Evolutionary conservation across 1,139 yeast genomes (phyloP).

Genomic region (Scheffersomyces insectosa): DNA sequence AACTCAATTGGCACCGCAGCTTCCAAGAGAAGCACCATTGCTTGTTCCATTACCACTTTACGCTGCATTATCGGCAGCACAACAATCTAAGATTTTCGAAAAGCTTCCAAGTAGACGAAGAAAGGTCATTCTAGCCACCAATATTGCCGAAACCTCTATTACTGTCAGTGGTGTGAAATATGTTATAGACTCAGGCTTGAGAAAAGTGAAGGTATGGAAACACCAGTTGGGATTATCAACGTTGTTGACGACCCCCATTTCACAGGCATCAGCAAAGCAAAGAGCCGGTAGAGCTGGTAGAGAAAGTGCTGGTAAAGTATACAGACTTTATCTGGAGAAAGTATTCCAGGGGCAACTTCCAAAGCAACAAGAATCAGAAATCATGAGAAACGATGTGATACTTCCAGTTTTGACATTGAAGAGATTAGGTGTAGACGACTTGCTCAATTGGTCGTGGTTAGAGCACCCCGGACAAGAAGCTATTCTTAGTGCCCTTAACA

Average conservation of each 20-base stretch:
- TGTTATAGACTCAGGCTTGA: conserved; percentile 87
- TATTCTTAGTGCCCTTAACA: conserved; percentile 71
- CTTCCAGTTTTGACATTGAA: conserved; percentile 84
- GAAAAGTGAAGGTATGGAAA: conserved; percentile 93
- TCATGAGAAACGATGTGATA: conserved; percentile 80
- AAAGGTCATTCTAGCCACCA: conserved; percentile 87
- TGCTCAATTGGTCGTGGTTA: conserved; percentile 87
- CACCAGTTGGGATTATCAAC: conserved; percentile 91
- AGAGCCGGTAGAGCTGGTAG: conserved; percentile 99
- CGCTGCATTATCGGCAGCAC: conserved; percentile 86
- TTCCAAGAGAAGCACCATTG: conserved; percentile 75
- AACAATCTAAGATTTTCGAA: conserved; percentile 76
- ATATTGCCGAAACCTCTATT: conserved; percentile 95
- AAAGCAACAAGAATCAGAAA: conserved; percentile 88
- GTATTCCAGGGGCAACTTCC: conserved; percentile 60
- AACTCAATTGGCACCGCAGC: conserved; percentile 57
- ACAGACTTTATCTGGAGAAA: conserved; percentile 74
- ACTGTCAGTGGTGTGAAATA: conserved; percentile 95
- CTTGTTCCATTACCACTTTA: conserved; percentile 82
- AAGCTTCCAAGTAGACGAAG: conserved; percentile 61
- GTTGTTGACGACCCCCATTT: conserved; percentile 84
- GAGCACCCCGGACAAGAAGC: conserved; percentile 86
- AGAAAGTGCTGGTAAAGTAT: conserved; percentile 88
- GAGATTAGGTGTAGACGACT: conserved; percentile 78
- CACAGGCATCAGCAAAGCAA: conserved; percentile 93